Evolutionary conservation across 2,329 filamentous ascomycete genomes (phyloP).

Genomic region (Graphiopsis chlorocephala): DNA sequence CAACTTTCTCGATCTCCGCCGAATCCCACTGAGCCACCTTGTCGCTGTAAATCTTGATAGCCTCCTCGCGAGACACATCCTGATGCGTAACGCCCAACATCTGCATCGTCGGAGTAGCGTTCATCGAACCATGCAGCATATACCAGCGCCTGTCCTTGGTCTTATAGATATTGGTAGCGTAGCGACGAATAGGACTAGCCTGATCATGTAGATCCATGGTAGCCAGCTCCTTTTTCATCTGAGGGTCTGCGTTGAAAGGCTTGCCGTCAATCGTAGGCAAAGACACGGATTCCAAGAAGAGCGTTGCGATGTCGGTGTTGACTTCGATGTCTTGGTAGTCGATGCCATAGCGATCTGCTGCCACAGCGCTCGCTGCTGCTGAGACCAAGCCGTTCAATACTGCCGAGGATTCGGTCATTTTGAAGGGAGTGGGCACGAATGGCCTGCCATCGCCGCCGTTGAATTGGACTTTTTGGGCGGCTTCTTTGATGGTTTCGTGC

Average conservation of each 20-base stretch:
- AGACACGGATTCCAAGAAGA: constrained; percentile 20
- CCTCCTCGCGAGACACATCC: constrained; percentile 38
- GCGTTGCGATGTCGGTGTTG: constrained; percentile 12
- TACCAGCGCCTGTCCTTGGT: constrained; percentile 48
- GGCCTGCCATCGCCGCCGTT: constrained; percentile 32
- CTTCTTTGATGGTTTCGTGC: neutral
- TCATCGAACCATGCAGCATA: constrained; percentile 49
- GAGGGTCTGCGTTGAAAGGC: neutral
- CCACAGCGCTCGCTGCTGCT: neutral
- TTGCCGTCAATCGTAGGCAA: constrained; percentile 12
- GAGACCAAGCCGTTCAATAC: constrained; percentile 33
- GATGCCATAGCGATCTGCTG: constrained; percentile 12
- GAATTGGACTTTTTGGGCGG: neutral
- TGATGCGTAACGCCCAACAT: constrained; percentile 32
- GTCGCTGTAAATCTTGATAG: constrained; percentile 41
- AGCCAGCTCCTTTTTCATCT: neutral
- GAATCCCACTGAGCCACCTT: constrained; percentile 41
- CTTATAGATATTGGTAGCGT: constrained; percentile 46
- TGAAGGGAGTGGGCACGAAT: constrained; percentile 52
- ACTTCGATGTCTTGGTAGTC: constrained; percentile 4
- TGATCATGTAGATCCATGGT: neutral
- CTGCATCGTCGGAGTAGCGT: constrained; percentile 44
- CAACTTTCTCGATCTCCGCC: constrained; percentile 39
- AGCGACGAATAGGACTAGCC: neutral
- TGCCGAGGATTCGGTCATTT: constrained; percentile 52